These are phyloP conservation scores for Colletotrichum gloeosporioides DNA, from an alignment of 2,329 filamentous ascomycete genomes.

Conservation along the genomic window DNA sequence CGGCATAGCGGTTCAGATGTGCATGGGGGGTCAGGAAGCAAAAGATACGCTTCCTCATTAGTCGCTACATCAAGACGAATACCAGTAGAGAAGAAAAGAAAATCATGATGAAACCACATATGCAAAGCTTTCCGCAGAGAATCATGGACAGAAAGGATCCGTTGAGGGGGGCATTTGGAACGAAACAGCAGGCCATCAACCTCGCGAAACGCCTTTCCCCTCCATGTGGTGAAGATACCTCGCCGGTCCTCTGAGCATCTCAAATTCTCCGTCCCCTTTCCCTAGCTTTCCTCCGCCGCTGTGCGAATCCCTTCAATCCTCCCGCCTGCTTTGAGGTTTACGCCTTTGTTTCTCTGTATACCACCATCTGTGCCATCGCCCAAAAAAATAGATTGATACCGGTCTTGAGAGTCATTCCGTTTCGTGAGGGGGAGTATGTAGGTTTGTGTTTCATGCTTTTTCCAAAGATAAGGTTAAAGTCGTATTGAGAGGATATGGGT, in stretches of 20 bases:
- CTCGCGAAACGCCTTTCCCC: conserved; percentile 12
- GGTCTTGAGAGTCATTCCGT: conserved; percentile 9
- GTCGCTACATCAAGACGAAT: conserved; percentile 20
- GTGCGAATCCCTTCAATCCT: neutral
- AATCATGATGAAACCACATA: conserved; percentile 11
- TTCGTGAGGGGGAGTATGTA: neutral
- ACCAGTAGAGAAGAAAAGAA: conserved; percentile 8
- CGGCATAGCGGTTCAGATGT: neutral
- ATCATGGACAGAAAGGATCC: neutral
- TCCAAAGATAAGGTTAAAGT: conserved; percentile 1
- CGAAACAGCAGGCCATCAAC: neutral
- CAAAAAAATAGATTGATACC: neutral
- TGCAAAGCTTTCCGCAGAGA: conserved; percentile 5
- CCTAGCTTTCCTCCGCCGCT: neutral
- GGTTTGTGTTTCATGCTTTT: neutral
- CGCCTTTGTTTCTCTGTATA: conserved; percentile 2
- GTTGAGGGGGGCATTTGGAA: neutral
- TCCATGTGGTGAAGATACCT: neutral
- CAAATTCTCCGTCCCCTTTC: neutral
- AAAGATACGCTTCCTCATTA: conserved; percentile 12
- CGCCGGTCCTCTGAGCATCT: conserved; percentile 1
- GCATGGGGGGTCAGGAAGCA: neutral
- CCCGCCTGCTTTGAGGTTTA: neutral
- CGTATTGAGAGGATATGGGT: neutral
- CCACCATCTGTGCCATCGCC: neutral